These are phyloP conservation scores for Ceratobasidium sp. DNA, from an alignment of 1,284 basidiomycete species.

Conservation along the genomic window DNA sequence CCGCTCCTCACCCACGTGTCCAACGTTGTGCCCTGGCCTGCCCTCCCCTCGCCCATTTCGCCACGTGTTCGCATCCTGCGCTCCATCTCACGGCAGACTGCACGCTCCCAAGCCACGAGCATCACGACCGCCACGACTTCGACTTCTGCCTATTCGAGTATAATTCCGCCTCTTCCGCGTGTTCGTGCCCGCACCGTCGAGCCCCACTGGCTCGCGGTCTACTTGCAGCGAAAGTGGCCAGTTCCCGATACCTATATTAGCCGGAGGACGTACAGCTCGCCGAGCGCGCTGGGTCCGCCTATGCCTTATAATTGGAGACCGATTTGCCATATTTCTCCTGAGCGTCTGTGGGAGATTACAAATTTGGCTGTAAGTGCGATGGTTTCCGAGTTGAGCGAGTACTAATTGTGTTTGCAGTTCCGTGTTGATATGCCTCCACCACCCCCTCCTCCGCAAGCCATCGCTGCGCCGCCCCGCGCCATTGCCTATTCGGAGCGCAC, in stretches of 20 bases:
- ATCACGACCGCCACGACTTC: background rate
- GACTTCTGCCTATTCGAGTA: slow-evolving; percentile 4
- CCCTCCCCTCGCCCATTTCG: background rate
- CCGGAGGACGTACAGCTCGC: slow-evolving; percentile 32
- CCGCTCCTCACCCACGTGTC: background rate
- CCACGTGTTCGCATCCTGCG: background rate
- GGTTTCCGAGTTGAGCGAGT: background rate
- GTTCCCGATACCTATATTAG: slow-evolving; percentile 8
- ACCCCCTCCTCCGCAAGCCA: slow-evolving; percentile 12
- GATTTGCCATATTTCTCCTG: slow-evolving; percentile 30
- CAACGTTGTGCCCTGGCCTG: slow-evolving; percentile 15
- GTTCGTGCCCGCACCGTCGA: slow-evolving; percentile 8
- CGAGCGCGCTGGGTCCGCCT: slow-evolving; percentile 27
- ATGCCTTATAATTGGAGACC: slow-evolving; percentile 32
- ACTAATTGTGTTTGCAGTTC: background rate
- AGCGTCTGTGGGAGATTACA: slow-evolving; percentile 25
- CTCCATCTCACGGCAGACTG: background rate
- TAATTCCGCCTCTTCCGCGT: slow-evolving; percentile 18
- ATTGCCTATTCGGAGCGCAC: slow-evolving; percentile 2
- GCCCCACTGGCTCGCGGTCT: slow-evolving; percentile 22
- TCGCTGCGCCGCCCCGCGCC: slow-evolving; percentile 16
- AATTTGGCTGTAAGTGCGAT: slow-evolving; percentile 24
- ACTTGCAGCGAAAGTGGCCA: slow-evolving; percentile 11
- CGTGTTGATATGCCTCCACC: slow-evolving; percentile 1
- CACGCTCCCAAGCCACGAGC: background rate